Base-by-base conservation (phyloP, 164 flowering plant species). In the Macadamia tetraphylla region DNA sequence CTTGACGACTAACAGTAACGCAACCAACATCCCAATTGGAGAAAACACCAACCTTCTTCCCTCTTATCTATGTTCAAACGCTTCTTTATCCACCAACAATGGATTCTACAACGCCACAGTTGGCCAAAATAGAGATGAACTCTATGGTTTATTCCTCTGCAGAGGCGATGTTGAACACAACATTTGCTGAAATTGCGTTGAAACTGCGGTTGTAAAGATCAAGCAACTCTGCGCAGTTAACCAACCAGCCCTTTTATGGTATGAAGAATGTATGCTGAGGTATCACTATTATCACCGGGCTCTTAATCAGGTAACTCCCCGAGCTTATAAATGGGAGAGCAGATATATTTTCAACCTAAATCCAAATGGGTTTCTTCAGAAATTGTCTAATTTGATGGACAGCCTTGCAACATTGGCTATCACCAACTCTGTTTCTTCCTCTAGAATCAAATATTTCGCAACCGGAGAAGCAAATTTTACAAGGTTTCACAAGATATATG, bases 251-350 rank as follows among this genome's bases (percentile, higher is more conserved):
- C 53, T 66, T 13, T 4, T 29, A 4, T 73, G 75, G 73, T 63
- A 76, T 46, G 77, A 73, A 32, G 8, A 56, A 6, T 79, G 82
- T 65, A 63, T 70, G 70, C 9, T 79, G 5, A 67, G 75, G 29
- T 76, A 76, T 69, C 73, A 79, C 11, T 66, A 76, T 51, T 23
- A 14, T 2, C 6, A 59, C 23, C 2, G 53, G 29, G 44, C 23
- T 23, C n/a, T 51, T 9, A 48, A 11, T 9, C 23, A 23, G 40
- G 32, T 1, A 3, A 55, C 5, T 2, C 17, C 9, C 2, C 56
- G n/a, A 29, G 29, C 2, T 5, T 52, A 23, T 67, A 43, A n/a
- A 62, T 52, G 23, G 23, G 23, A 23, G 23, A 23, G 23, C 23
- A 23, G 23, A 23, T 23, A 23, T 23, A 23, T 23, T n/a, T 44